Base-by-base conservation (phyloP, 257 asterid genomes). In the Plantago major region DNA sequence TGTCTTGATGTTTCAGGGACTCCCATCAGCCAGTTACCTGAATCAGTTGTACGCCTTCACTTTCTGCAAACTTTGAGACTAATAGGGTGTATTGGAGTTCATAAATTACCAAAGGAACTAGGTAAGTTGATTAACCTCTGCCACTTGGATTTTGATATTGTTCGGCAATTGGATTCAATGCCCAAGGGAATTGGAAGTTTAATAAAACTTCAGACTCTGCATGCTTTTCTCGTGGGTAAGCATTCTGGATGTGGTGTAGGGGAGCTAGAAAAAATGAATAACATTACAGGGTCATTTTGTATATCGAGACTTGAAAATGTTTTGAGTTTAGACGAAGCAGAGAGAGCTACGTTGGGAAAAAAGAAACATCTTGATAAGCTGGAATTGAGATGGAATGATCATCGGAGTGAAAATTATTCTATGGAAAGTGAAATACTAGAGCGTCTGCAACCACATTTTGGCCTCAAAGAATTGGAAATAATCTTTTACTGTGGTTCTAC, bases 31-130 rank as follows among this genome's bases (percentile, higher is more conserved):
- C n/a, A 37, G 0, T 55, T 79, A 30, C 78, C 79, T 17, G 74
- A 68, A 47, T 67, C 81, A 43, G 7, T 63, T n/a, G 71, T 30
- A 13, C 38, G 58, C 44, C 77, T 82, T 17, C 0, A 12, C 28
- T 6, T 26, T 54, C 61, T 82, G 55, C 83, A 79, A 49, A 79
- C 88, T 13, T 43, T 82, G 46, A 79, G 56, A n/a, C 81, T 79
- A 14, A 70, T 40, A 53, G 71, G 56, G 4, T 82, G 85, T 40
- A 14, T 7, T 42, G 68, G 60, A 5, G 55, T 79, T 55, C 33
- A 0, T 45, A 65, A 61, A 5, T 67, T 79, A 48, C 83, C 85
- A 54, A 66, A 67, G 37, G 74, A 74, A 37, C 43, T 79, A 14
- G 65, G 61, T 11, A 67, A 60, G 52, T 62, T 79, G 43, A 56